Evolutionary conservation across 139 green algal genomes (phyloP).

Genomic region (Micromonas commoda): DNA sequence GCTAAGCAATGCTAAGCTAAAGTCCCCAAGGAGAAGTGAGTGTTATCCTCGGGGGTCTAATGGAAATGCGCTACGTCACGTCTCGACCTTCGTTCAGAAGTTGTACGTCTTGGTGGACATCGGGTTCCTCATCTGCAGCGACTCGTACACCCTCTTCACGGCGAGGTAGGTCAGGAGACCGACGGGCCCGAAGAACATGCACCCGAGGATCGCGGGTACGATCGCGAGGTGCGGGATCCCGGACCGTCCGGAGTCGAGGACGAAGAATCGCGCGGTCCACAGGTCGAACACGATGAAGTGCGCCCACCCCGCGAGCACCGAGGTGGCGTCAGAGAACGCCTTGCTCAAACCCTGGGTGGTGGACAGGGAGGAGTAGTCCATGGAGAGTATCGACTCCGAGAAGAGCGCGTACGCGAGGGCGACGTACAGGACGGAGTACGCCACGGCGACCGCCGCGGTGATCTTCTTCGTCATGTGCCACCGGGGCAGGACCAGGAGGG

Average conservation of each 20-base stretch:
- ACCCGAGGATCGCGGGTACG: not conserved
- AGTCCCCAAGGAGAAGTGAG: no score
- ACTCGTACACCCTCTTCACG: not conserved
- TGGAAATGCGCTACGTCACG: no score
- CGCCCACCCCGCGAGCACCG: not conserved
- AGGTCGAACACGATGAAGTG: not conserved
- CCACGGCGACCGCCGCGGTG: not conserved
- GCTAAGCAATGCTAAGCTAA: no score
- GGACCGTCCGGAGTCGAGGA: not conserved
- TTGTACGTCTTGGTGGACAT: conserved; percentile 6
- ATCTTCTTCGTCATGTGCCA: not conserved
- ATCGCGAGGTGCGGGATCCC: not conserved
- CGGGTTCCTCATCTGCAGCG: not conserved
- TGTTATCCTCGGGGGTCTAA: no score
- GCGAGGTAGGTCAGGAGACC: not conserved
- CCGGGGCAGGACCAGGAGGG: not conserved
- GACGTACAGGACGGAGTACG: not conserved
- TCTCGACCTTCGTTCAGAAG: not conserved
- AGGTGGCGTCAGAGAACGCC: not conserved
- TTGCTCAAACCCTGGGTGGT: not conserved
- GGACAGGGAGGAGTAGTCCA: not conserved
- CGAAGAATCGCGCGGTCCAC: not conserved
- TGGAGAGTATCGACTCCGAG: not conserved
- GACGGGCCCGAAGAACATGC: not conserved
- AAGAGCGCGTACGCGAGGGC: not conserved